Evolutionary conservation across 305 asterid genomes (phyloP), one percentile per base, ranked within the genome.

Genomic region (Fraxinus greggii): DNA sequence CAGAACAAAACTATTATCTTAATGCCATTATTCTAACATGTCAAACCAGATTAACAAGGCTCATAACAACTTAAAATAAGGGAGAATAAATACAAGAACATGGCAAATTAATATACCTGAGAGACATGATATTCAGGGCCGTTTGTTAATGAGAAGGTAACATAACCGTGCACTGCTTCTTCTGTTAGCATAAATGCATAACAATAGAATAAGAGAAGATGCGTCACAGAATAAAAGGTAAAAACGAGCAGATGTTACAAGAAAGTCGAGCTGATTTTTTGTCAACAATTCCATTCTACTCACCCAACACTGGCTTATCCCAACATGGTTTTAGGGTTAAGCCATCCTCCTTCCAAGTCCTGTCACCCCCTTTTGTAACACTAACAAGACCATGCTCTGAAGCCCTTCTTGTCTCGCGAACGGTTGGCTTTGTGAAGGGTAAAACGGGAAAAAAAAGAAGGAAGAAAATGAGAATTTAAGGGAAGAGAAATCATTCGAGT

Each of bases 91-190:
- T 40, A 17, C 4, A 1, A 56, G 76, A 70, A 31, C 28, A 10
- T 24, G 17, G 36, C 0, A 45, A 40, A 70, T 10, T 10, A 86
- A 79, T 79, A 35, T 88, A 94, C 99, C 99, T 96, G 99, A n/a
- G 99, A 96, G 83, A 94, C 97, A 78, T 96, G 99, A 87, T 96
- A 96, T 80, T 96, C 99, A 28, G 99, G 98, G 84, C 99, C 99
- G 24, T 93, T 94, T 28, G 99, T 94, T 82, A 96, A 89, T 23
- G 99, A 96, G 88, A 96, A 96, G 59, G 93, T 93, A 76, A 93
- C 95, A 80, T 85, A 88, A 15, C 99, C 98, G 83, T 89, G 89
- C 1, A 92, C 87, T 83, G 86, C 88, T 77, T 93, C 97, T 91
- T 92, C 98, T 93, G 93, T 75, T 51, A 56, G 33, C 76, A 81